phyloP scores from a whole-genome alignment of 2,329 filamentous ascomycete species.

The Ophiocordyceps camponoti-leonardi region DNA sequence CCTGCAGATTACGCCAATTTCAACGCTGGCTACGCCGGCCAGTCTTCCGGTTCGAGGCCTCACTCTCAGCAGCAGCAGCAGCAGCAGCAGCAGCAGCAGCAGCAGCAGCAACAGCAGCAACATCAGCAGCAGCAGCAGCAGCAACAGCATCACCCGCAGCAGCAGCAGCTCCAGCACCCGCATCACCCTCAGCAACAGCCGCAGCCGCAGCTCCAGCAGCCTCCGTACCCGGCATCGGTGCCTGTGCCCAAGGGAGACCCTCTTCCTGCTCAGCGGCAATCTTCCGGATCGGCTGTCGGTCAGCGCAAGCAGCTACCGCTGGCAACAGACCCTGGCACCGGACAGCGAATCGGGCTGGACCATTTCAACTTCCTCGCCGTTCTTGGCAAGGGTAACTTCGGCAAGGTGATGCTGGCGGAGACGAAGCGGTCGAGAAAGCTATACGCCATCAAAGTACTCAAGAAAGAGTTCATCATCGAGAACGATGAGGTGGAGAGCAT shows the following conservation, averaged over 20 bases:
- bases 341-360: constrained; percentile 79
- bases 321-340: constrained; percentile 55
- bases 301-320: constrained; percentile 47
- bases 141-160: constrained; percentile 15
- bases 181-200: constrained; percentile 13
- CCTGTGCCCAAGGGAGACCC: constrained; percentile 22
- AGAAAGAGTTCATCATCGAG: constrained; percentile 99
- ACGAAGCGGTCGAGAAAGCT: constrained; percentile 83
- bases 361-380: constrained; percentile 99
- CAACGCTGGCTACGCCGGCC: constrained; percentile 24
- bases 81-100: constrained; percentile 12
- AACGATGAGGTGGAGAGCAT: constrained; percentile 98
- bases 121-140: constrained; percentile 15
- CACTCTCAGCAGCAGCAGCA: constrained; percentile 13
- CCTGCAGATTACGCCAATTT: constrained; percentile 58
- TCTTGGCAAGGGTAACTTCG: constrained; percentile 96
- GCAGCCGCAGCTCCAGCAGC: constrained; percentile 20
- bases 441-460: constrained; percentile 96
- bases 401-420: constrained; percentile 98
- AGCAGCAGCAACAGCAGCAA: constrained; percentile 5
- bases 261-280: constrained; percentile 14
- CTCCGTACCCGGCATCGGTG: constrained; percentile 14
- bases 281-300: constrained; percentile 11
- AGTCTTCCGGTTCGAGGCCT: constrained; percentile 11
- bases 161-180: constrained; percentile 11